Conservation (phyloP, 176 grass and related monocot genomes). For the Oryza meridionalis region DNA sequence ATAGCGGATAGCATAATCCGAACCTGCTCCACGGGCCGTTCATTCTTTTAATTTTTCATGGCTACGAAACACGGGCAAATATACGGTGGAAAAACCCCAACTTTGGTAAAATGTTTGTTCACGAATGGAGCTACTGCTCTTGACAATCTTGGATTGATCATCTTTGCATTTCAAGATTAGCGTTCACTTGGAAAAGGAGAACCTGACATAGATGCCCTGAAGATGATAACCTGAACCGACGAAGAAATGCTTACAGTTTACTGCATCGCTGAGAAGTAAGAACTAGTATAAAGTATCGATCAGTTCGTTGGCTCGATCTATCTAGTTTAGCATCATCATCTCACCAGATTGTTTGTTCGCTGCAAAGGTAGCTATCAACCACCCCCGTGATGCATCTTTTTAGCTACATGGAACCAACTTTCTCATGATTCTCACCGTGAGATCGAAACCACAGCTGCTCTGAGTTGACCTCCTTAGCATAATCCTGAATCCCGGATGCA, state of each 20-base stretch:
- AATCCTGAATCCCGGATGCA: not conserved
- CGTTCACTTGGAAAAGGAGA: not conserved
- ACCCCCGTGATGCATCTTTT: slow-evolving; percentile 38
- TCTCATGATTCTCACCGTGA: slow-evolving; percentile 49
- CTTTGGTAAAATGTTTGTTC: too few species aligned
- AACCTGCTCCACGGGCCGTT: too few species aligned
- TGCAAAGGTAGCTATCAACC: slow-evolving; percentile 18
- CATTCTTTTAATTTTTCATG: too few species aligned
- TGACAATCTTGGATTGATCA: not conserved
- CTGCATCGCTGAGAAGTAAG: not conserved
- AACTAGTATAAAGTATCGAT: not conserved
- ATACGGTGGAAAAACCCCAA: too few species aligned
- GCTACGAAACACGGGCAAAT: too few species aligned
- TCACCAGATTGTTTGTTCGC: slow-evolving; percentile 25
- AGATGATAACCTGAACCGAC: slow-evolving; percentile 8
- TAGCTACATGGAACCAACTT: slow-evolving; percentile 50
- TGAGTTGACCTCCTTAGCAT: not conserved
- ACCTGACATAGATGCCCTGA: not conserved
- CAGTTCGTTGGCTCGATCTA: slow-evolving; percentile 9
- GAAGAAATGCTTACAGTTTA: not conserved
- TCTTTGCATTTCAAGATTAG: not conserved
- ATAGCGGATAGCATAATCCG: too few species aligned
- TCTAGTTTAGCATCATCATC: slow-evolving; percentile 21
- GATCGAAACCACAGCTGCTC: not conserved
- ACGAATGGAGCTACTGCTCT: not conserved